Conservation (phyloP, 768 basidiomycete genomes). For the Baorangia bicolor region DNA sequence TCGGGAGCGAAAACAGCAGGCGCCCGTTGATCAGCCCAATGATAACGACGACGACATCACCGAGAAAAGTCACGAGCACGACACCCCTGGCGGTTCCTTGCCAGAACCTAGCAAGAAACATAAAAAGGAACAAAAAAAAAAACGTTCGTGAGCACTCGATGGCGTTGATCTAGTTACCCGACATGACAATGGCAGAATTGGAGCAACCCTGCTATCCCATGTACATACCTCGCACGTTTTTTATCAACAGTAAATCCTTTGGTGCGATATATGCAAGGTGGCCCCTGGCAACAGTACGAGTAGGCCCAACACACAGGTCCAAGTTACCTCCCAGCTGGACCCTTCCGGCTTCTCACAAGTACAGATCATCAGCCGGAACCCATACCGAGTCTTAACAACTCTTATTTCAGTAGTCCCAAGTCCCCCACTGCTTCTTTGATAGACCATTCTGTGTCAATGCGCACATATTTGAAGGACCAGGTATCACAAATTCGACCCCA, state of each 20-base stretch:
- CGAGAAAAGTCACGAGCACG: background rate
- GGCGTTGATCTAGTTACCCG: background rate
- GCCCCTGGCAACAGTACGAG: background rate
- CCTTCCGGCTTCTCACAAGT: background rate
- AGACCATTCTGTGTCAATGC: background rate
- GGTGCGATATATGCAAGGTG: background rate
- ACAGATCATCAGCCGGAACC: too few species aligned
- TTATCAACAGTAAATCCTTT: background rate
- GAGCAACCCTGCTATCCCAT: background rate
- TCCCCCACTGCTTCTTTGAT: background rate
- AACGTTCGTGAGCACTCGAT: background rate
- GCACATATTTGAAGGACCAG: background rate
- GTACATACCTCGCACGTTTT: constrained; percentile 12
- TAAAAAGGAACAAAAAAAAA: constrained; percentile 6
- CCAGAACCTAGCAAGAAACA: constrained; percentile 1
- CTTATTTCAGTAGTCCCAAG: background rate
- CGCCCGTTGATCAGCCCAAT: background rate
- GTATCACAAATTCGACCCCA: background rate
- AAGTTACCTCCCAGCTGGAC: background rate
- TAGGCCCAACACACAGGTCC: background rate
- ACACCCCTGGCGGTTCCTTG: background rate
- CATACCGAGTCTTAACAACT: too few species aligned
- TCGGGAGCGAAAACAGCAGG: constrained; percentile 16
- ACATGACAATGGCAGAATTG: background rate
- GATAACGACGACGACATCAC: background rate